phyloP scores from a whole-genome alignment of 2,329 filamentous ascomycete genomes.

The Penicillium occitanis region DNA sequence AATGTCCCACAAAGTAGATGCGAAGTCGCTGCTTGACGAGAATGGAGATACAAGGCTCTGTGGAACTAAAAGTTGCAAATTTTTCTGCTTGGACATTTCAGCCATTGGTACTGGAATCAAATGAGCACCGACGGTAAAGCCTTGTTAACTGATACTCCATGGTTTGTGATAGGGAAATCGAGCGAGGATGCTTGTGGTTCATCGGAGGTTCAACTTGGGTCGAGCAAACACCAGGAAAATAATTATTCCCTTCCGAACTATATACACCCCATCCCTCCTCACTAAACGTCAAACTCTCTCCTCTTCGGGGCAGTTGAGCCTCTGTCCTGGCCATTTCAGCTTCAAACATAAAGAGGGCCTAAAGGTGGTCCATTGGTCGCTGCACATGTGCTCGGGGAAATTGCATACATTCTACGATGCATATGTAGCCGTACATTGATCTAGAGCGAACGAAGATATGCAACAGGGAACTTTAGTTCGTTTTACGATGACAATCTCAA shows the following conservation, averaged over 20 bases:
- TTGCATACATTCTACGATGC: neutral
- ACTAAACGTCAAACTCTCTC: too few species aligned
- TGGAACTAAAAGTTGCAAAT: neutral
- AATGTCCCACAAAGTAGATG: neutral
- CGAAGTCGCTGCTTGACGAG: neutral
- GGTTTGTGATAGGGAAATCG: neutral
- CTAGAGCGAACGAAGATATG: too few species aligned
- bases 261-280: neutral
- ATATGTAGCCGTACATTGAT: neutral
- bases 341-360: neutral
- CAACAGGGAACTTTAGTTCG: too few species aligned
- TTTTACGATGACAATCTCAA: neutral
- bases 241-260: neutral
- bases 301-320: neutral
- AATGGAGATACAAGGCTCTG: neutral
- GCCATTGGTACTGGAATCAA: neutral
- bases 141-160: neutral
- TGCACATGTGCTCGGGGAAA: too few species aligned
- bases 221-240: neutral
- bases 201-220: neutral
- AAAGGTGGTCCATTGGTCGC: neutral
- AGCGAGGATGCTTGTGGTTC: neutral
- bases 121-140: neutral
- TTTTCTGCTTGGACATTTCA: neutral
- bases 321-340: neutral